Evolutionary conservation across 1,284 basidiomycete genomes (phyloP).

Genomic region (Cystobasidiaceae sp.): DNA sequence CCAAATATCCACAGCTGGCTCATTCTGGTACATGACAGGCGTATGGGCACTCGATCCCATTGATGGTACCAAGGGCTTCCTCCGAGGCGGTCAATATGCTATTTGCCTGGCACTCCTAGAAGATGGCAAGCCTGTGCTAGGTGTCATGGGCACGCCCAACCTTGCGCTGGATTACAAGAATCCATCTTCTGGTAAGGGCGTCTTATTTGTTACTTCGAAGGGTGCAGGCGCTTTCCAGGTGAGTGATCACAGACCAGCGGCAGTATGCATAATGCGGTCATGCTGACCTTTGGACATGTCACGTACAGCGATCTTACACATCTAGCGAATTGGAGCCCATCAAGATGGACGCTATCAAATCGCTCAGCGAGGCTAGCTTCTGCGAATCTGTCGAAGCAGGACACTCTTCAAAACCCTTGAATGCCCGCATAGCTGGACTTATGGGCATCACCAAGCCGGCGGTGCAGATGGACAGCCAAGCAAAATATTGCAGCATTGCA

Average conservation of each 20-base stretch:
- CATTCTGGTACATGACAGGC: constrained; percentile 50
- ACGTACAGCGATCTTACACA: constrained; percentile 39
- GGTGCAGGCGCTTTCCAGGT: constrained; percentile 78
- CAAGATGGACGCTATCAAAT: constrained; percentile 42
- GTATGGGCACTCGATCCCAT: constrained; percentile 91
- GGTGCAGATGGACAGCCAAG: constrained; percentile 91
- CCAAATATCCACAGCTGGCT: no score
- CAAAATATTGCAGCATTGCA: constrained; percentile 85
- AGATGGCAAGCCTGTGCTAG: constrained; percentile 75
- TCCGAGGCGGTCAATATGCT: constrained; percentile 93
- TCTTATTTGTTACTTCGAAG: constrained; percentile 74
- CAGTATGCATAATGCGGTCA: no score
- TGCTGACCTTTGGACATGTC: neutral
- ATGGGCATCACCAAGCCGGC: constrained; percentile 64
- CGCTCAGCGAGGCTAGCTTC: constrained; percentile 58
- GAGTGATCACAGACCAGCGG: neutral
- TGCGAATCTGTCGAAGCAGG: constrained; percentile 91
- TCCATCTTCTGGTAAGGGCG: constrained; percentile 63
- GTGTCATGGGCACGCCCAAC: constrained; percentile 94
- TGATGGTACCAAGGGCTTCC: constrained; percentile 90
- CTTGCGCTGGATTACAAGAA: constrained; percentile 58
- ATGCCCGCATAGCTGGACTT: constrained; percentile 62
- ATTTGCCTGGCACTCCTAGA: constrained; percentile 89
- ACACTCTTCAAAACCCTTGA: constrained; percentile 79
- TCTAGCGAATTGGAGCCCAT: constrained; percentile 33